Evolutionary conservation across 2,329 filamentous ascomycete species (phyloP), one percentile per base, ranked within the genome.

Genomic region (Paramyrothecium sp.): DNA sequence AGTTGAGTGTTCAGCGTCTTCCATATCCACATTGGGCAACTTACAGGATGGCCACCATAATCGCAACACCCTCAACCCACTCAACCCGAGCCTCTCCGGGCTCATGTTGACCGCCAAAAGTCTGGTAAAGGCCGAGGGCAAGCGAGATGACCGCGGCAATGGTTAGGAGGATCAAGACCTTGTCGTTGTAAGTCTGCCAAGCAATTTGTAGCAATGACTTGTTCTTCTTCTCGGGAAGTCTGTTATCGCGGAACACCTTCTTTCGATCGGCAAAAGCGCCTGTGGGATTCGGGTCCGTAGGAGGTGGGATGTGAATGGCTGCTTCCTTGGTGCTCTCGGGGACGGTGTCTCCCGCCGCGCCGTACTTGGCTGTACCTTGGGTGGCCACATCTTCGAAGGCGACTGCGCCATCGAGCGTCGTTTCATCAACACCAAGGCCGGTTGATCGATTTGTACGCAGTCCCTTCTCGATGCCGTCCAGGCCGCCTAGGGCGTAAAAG

Each of bases 401-500:
- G 2, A 95, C 79, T 0, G 76, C 71, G n/a, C 86, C 87, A 51
- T 89, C 81, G 50, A 92, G 67, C 8, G 72, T 69, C 20, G 79
- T 78, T 72, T 95, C 91, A 62, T 94, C 91, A 19, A 85, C 67
- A 62, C 88, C 89, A 22, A 95, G 74, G 12, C 91, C 91, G 54
- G 83, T 76, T 49, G 78, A 79, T 44, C 84, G 73, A 67, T 92
- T 78, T 2, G 89, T 88, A 57, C 86, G 80, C 11, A 95, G 70
- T 1, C 91, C 91, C 67, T 87, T 91, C 66, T 91, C 89, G 20
- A 95, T 69, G 2, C 91, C 91, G 10, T 75, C 76, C 7, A 94
- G 70, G 52, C 91, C 91, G 55, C 91, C 91, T 2, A 95, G 73
- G 7, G 89, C 89, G 63, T 89, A 86, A 60, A 93, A 92, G 4